Conservation (phyloP, 2,329 filamentous ascomycete species). For the Hymenoscyphus linearis region DNA sequence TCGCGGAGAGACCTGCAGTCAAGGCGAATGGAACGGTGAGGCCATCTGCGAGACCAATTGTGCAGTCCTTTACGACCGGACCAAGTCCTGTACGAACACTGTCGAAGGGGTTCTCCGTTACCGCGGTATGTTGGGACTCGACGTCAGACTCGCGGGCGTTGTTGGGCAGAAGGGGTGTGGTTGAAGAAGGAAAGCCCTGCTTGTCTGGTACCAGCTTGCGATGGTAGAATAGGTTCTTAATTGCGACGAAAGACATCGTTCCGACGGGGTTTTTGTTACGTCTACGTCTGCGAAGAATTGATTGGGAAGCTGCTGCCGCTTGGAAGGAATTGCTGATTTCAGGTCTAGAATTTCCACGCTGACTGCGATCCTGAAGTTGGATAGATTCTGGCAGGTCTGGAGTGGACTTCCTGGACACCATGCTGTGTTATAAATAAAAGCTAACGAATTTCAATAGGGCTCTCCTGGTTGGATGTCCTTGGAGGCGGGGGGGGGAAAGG, state of each 20-base stretch:
- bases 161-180: slow-evolving; percentile 18
- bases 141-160: slow-evolving; percentile 17
- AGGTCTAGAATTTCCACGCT: background rate
- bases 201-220: slow-evolving; percentile 9
- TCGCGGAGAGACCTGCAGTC: slow-evolving; percentile 48
- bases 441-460: background rate
- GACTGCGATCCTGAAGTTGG: slow-evolving; percentile 1
- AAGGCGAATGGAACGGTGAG: slow-evolving; percentile 60
- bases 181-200: slow-evolving; percentile 16
- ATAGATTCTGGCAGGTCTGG: background rate
- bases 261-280: slow-evolving; percentile 9
- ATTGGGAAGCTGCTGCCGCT: slow-evolving; percentile 2
- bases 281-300: slow-evolving; percentile 14
- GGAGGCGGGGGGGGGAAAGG: too few species aligned
- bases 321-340: background rate
- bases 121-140: slow-evolving; percentile 25
- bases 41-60: slow-evolving; percentile 57
- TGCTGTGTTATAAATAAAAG: background rate
- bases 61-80: slow-evolving; percentile 44
- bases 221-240: slow-evolving; percentile 31
- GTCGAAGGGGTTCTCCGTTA: slow-evolving; percentile 24
- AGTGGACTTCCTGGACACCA: background rate
- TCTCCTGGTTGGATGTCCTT: background rate
- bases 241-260: slow-evolving; percentile 29
- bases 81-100: slow-evolving; percentile 25